phyloP scores from a whole-genome alignment of 768 basidiomycete species.

The Steccherinum ochraceum region DNA sequence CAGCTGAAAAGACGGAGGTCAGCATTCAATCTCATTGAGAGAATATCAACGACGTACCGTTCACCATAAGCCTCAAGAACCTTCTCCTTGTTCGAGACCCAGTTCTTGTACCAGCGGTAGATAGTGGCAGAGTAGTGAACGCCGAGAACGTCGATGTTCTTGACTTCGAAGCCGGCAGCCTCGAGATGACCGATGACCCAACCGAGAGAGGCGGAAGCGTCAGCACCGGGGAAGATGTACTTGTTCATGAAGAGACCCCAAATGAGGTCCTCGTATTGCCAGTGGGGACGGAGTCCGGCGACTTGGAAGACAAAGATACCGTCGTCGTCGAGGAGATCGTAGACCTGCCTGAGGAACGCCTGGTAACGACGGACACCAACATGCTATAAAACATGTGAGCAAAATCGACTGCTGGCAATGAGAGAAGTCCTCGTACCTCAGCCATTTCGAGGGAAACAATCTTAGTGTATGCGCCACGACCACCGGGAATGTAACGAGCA shows the following conservation, averaged over 20 bases:
- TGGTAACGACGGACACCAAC: conserved; percentile 93
- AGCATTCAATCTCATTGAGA: too few relatives aligned
- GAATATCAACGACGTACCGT: conserved; percentile 34
- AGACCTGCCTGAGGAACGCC: conserved; percentile 85
- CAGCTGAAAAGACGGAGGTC: too few relatives aligned
- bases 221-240: conserved; percentile 98
- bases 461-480: conserved; percentile 76
- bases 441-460: conserved; percentile 98
- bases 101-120: conserved; percentile 95
- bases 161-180: conserved; percentile 91
- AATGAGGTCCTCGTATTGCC: conserved; percentile 98
- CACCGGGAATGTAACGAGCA: conserved; percentile 83
- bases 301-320: conserved; percentile 95
- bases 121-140: conserved; percentile 95
- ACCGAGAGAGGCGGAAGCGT: conserved; percentile 90
- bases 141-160: conserved; percentile 93
- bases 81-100: conserved; percentile 89
- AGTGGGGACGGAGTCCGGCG: conserved; percentile 90
- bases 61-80: conserved; percentile 88
- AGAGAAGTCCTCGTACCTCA: conserved; percentile 47
- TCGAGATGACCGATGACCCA: conserved; percentile 92
- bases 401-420: conserved; percentile 1
- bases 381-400: conserved; percentile 43
- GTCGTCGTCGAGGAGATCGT: conserved; percentile 89
- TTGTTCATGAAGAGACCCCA: conserved; percentile 99